Conservation (phyloP, 192 early-diverging fungal genomes). For the Coemansia sp. region DNA sequence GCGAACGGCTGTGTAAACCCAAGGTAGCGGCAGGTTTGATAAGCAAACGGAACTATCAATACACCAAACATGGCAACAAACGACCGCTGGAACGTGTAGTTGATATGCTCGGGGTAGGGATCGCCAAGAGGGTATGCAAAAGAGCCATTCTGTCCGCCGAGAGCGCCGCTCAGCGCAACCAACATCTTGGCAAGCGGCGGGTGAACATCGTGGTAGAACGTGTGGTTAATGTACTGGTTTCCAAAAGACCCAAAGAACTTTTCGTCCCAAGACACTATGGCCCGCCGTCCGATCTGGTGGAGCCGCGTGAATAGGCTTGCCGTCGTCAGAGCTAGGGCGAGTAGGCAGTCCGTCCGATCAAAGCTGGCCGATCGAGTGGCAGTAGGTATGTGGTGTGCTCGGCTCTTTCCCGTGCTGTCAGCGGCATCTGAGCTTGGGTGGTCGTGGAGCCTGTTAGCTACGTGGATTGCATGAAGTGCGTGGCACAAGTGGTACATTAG, state of each 20-base stretch:
- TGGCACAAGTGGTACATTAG: too few species aligned
- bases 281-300: conserved; percentile 61
- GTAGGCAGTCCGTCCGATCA: conserved; percentile 10
- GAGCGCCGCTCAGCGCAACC: conserved; percentile 61
- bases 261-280: conserved; percentile 81
- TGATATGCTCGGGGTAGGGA: conserved; percentile 60
- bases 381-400: too few species aligned
- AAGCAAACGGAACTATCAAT: too few species aligned
- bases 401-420: too few species aligned
- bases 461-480: too few species aligned
- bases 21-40: too few species aligned
- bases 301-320: conserved; percentile 43
- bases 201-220: conserved; percentile 98
- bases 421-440: not conserved
- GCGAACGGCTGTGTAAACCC: too few species aligned
- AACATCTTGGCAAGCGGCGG: conserved; percentile 90
- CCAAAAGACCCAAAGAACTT: conserved; percentile 98
- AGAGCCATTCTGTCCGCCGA: conserved; percentile 68
- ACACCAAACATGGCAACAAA: too few species aligned
- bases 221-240: conserved; percentile 87
- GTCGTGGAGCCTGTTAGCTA: too few species aligned
- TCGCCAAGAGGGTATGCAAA: conserved; percentile 66
- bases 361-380: not conserved
- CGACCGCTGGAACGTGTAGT: too few species aligned
- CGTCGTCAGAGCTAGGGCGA: conserved; percentile 15